These are phyloP conservation scores for Smallanthus sonchifolius DNA, from an alignment of 129 eudicot species.

Conservation along the genomic window DNA sequence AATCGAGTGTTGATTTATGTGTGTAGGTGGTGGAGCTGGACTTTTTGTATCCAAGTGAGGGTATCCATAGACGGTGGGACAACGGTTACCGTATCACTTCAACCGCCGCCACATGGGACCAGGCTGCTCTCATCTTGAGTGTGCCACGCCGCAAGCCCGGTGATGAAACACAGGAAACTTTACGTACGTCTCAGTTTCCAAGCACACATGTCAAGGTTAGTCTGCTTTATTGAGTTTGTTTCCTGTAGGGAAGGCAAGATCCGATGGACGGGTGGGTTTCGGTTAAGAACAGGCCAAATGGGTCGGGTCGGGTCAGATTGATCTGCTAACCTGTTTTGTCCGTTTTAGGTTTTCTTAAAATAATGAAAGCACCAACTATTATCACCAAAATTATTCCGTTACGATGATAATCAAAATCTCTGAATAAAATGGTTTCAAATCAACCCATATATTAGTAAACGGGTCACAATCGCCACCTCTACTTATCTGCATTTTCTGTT, in stretches of 20 bases:
- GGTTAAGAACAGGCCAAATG: background rate
- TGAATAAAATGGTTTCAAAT: background rate
- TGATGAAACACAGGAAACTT: conserved; percentile 79
- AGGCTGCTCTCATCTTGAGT: conserved; percentile 72
- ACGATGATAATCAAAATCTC: background rate
- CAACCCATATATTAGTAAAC: background rate
- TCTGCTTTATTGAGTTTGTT: background rate
- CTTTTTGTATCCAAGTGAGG: conserved; percentile 51
- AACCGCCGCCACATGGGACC: conserved; percentile 74
- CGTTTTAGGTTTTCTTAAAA: background rate
- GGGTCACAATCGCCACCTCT: background rate
- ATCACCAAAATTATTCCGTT: too few species aligned
- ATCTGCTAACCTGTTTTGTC: background rate
- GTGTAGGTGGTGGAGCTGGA: conserved; percentile 36
- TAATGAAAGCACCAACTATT: too few species aligned
- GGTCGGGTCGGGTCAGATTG: background rate
- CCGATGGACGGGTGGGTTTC: background rate
- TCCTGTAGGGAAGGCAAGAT: background rate
- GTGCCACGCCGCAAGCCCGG: conserved; percentile 63
- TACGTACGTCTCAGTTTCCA: conserved; percentile 79
- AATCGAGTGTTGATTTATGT: background rate
- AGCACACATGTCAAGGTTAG: conserved; percentile 81
- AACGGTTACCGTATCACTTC: conserved; percentile 65
- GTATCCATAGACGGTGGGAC: conserved; percentile 78
- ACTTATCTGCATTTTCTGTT: background rate